A percentile compares a stretch with the other conserved stretches of the same genome.
phyloP scores from a whole-genome alignment of 805 yeast species.

The Metschnikowia cerradonensis region DNA sequence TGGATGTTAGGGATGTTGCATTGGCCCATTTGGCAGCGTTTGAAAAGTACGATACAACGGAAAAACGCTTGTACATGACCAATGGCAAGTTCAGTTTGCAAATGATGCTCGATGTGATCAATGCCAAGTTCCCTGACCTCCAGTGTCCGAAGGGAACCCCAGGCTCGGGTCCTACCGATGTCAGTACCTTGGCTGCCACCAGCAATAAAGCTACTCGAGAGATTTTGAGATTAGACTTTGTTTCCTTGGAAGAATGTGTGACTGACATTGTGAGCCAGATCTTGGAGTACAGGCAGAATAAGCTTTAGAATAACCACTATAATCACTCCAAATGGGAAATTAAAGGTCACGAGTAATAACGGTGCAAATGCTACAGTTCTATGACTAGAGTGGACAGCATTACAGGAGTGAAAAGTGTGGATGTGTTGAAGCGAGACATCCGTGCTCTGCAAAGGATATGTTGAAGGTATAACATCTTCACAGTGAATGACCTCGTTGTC shows the following conservation, averaged over 20 bases:
- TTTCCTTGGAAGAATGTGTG: conserved; percentile 15
- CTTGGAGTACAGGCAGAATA: conserved; percentile 8
- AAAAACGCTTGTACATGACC: conserved; percentile 20
- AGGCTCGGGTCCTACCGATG: conserved; percentile 28
- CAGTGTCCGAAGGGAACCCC: conserved; percentile 25
- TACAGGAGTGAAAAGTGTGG: too few species aligned
- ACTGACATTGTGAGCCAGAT: conserved; percentile 19
- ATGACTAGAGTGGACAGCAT: not conserved
- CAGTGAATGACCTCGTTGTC: not conserved
- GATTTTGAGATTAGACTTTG: conserved; percentile 16
- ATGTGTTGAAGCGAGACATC: too few species aligned
- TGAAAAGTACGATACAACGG: conserved; percentile 20
- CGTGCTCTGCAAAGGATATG: not conserved
- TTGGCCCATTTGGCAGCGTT: conserved; percentile 32
- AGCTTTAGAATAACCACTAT: not conserved
- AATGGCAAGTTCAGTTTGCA: conserved; percentile 33
- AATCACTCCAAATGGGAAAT: not conserved
- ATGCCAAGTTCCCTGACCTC: conserved; percentile 27
- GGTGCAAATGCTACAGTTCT: too few species aligned
- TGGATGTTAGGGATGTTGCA: conserved; percentile 19
- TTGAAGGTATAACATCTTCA: not conserved
- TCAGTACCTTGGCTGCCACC: conserved; percentile 19
- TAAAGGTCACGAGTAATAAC: not conserved
- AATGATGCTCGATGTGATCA: conserved; percentile 35
- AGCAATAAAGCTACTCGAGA: conserved; percentile 14